Conservation (phyloP, 2,329 filamentous ascomycete genomes). For the Zasmidium citrigriseum region DNA sequence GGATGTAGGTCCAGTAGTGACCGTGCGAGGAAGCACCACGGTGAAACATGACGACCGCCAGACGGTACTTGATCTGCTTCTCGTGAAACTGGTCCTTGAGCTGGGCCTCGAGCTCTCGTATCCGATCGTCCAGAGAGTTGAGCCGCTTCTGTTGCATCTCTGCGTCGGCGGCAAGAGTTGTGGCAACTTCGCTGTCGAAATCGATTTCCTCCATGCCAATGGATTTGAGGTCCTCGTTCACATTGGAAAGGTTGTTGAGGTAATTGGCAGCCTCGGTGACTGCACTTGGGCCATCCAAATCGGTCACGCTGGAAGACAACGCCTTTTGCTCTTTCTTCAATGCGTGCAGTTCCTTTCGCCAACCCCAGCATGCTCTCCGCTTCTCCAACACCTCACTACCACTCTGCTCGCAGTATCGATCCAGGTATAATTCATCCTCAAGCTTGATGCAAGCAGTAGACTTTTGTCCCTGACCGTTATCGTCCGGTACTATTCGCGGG, state of each 20-base stretch:
- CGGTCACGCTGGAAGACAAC: conserved; percentile 21
- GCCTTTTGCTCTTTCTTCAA: conserved; percentile 33
- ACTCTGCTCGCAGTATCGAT: conserved; percentile 76
- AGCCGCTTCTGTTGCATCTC: conserved; percentile 50
- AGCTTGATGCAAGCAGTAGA: conserved; percentile 77
- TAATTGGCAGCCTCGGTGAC: conserved; percentile 41
- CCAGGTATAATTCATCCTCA: conserved; percentile 80
- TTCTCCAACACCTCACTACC: conserved; percentile 63
- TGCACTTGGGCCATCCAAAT: conserved; percentile 30
- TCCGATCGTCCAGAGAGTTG: conserved; percentile 38
- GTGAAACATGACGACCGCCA: conserved; percentile 94
- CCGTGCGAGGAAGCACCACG: conserved; percentile 66
- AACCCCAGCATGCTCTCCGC: conserved; percentile 72
- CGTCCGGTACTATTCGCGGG: conserved; percentile 75
- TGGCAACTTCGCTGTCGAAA: conserved; percentile 43
- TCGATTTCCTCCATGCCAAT: conserved; percentile 42
- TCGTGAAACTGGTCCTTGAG: conserved; percentile 64
- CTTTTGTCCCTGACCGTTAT: conserved; percentile 62
- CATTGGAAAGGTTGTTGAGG: conserved; percentile 43
- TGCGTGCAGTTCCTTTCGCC: conserved; percentile 61
- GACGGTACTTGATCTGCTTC: conserved; percentile 69
- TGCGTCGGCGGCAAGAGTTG: conserved; percentile 48
- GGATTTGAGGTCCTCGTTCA: conserved; percentile 40
- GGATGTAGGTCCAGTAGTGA: conserved; percentile 97
- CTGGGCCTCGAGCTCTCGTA: conserved; percentile 49